phyloP scores from a whole-genome alignment of 148 eudicot genomes.

The Silene latifolia region DNA sequence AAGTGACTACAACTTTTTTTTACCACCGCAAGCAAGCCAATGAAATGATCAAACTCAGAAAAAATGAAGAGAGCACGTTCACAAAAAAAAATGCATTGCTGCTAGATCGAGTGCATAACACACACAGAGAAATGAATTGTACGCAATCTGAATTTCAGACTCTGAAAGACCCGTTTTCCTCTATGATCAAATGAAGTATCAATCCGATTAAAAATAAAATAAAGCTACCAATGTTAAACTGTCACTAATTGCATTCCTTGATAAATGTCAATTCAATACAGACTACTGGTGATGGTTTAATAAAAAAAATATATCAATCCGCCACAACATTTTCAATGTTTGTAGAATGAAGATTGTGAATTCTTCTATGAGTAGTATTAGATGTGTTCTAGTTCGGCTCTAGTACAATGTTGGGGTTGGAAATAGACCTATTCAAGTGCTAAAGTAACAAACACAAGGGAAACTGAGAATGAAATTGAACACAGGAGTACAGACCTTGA shows the following conservation, averaged over 20 bases:
- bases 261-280: slow-evolving; percentile 20
- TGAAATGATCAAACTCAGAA: no score
- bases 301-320: slow-evolving; percentile 18
- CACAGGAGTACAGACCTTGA: slow-evolving; percentile 20
- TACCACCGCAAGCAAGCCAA: background rate
- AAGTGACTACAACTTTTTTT: background rate
- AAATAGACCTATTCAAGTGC: slow-evolving; percentile 17
- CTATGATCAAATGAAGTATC: background rate
- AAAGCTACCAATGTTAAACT: slow-evolving; percentile 3
- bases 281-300: slow-evolving; percentile 16
- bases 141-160: background rate
- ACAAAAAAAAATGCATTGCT: background rate
- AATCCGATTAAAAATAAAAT: background rate
- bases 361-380: slow-evolving; percentile 28
- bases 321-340: slow-evolving; percentile 19
- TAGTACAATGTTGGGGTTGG: slow-evolving; percentile 16
- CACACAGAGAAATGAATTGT: background rate
- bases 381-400: slow-evolving; percentile 17
- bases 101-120: background rate
- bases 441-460: slow-evolving; percentile 20
- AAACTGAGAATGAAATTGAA: background rate
- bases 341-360: slow-evolving; percentile 17
- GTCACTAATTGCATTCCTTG: slow-evolving; percentile 22
- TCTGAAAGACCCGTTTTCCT: background rate
- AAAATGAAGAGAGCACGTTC: background rate